Evolutionary conservation across 2,329 filamentous ascomycete species (phyloP).

Genomic region (Fusarium buharicum): DNA sequence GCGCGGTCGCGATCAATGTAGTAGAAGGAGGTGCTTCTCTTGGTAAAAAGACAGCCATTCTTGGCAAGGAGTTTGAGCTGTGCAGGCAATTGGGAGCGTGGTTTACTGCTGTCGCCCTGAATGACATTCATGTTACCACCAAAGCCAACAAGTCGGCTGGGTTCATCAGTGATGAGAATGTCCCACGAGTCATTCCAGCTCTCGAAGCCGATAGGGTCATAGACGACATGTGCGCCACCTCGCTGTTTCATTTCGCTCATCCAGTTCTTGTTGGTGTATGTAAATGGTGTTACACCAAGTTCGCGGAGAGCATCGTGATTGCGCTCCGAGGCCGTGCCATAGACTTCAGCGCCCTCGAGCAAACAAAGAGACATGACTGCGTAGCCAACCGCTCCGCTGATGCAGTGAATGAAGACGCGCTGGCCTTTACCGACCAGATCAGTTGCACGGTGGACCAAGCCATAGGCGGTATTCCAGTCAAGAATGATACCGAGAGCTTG

Average conservation of each 20-base stretch:
- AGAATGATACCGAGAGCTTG: slow-evolving; percentile 55
- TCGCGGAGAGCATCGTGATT: slow-evolving; percentile 56
- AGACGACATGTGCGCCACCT: slow-evolving; percentile 60
- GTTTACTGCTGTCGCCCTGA: slow-evolving; percentile 43
- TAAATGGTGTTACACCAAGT: slow-evolving; percentile 56
- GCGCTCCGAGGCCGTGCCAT: slow-evolving; percentile 59
- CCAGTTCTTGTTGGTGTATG: slow-evolving; percentile 62
- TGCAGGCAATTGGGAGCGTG: slow-evolving; percentile 47
- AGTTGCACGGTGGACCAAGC: slow-evolving; percentile 52
- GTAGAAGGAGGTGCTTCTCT: slow-evolving; percentile 51
- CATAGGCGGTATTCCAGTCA: slow-evolving; percentile 59
- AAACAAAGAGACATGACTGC: slow-evolving; percentile 55
- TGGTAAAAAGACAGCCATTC: slow-evolving; percentile 42
- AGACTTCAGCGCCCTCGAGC: slow-evolving; percentile 58
- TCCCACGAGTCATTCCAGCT: slow-evolving; percentile 61
- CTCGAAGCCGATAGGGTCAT: slow-evolving; percentile 61
- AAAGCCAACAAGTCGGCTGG: slow-evolving; percentile 55
- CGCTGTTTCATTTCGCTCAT: slow-evolving; percentile 56
- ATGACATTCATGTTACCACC: slow-evolving; percentile 52
- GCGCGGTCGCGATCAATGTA: slow-evolving; percentile 50
- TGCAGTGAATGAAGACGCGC: slow-evolving; percentile 61
- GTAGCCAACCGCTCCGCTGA: slow-evolving; percentile 61
- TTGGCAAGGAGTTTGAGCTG: slow-evolving; percentile 51
- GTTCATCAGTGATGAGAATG: slow-evolving; percentile 50
- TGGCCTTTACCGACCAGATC: slow-evolving; percentile 54